Evolutionary conservation across 2,329 filamentous ascomycete species (phyloP), one percentile per base, ranked within the genome.

Genomic region (Anthostomella pinea): DNA sequence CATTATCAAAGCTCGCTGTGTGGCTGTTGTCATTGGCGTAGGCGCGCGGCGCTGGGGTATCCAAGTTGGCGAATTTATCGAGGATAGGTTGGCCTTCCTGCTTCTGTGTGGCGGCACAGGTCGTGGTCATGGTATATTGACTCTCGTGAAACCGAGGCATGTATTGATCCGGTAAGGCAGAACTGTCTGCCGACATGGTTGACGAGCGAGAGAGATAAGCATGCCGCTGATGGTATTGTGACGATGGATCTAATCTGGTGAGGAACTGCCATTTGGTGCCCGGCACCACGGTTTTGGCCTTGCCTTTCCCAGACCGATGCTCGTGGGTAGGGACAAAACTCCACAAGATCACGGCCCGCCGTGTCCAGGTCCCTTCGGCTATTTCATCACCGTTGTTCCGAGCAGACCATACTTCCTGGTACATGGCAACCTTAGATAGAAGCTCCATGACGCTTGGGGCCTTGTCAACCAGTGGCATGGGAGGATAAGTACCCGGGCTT

Each of bases 241-340:
- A 77, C 42, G 73, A 71, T 19, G 77, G 75, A 48, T 80, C 76
- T 38, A 79, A 68, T 37, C 77, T 71, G 8, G 75, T 79, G 38
- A 83, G 59, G 65, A 80, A 82, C 16, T 75, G 68, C 79, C 79
- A 83, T 22, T 69, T 72, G 2, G 77, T 78, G n/a, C 72, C 73
- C 2, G 72, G 67, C 3, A 69, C 67, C 38, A 74, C 72, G 39
- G 70, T 72, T 19, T 69, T 64, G 17, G 65, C 55, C 46, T 66
- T 63, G 24, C 62, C 60, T 48, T 65, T 65, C 28, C 65, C 62
- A 47, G 67, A 58, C 10, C 64, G 66, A 42, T 65, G 64, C 48
- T 72, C 60, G 49, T 69, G 66, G 17, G 76, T 64, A 48, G 68
- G 76, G 60, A 59, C 69, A 56, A 83, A 83, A 2, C 76, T 77